Conservation (phyloP, 352 stramenopile species). For the Pythium brachiatum region DNA sequence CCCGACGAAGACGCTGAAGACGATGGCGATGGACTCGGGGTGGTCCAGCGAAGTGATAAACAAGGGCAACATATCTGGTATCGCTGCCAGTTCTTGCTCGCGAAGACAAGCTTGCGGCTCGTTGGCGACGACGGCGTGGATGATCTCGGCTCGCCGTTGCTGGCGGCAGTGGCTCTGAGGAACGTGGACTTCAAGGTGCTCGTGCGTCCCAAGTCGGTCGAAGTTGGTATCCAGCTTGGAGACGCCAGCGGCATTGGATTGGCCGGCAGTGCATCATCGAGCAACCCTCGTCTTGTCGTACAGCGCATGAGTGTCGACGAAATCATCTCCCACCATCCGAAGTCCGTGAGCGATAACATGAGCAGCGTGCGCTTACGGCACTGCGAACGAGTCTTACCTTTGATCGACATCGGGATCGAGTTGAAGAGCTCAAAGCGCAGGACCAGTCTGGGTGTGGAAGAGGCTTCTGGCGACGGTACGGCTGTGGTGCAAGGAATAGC, state of each 20-base stretch:
- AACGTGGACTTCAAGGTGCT: constrained; percentile 74
- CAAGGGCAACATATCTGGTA: constrained; percentile 77
- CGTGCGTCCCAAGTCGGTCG: constrained; percentile 58
- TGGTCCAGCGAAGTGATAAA: constrained; percentile 12
- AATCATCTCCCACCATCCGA: constrained; percentile 60
- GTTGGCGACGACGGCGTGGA: constrained; percentile 29
- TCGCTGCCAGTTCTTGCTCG: constrained; percentile 62
- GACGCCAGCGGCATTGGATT: constrained; percentile 63
- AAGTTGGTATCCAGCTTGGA: constrained; percentile 64
- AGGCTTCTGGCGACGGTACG: background rate
- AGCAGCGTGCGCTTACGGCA: constrained; percentile 65
- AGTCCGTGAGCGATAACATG: constrained; percentile 61
- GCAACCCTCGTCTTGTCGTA: constrained; percentile 35
- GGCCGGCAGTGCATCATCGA: background rate
- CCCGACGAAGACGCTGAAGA: constrained; percentile 32
- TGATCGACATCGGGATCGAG: constrained; percentile 69
- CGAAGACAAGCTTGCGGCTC: constrained; percentile 52
- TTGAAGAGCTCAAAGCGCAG: constrained; percentile 26
- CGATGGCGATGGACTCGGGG: background rate
- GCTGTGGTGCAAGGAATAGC: constrained; percentile 32
- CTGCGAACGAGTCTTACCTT: constrained; percentile 63
- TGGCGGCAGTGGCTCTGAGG: constrained; percentile 36
- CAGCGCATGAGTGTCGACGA: constrained; percentile 75
- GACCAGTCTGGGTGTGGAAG: constrained; percentile 6
- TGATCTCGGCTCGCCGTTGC: constrained; percentile 20